These are phyloP conservation scores for Dittrichia graveolens DNA, from an alignment of 129 eudicot species.

Conservation along the genomic window DNA sequence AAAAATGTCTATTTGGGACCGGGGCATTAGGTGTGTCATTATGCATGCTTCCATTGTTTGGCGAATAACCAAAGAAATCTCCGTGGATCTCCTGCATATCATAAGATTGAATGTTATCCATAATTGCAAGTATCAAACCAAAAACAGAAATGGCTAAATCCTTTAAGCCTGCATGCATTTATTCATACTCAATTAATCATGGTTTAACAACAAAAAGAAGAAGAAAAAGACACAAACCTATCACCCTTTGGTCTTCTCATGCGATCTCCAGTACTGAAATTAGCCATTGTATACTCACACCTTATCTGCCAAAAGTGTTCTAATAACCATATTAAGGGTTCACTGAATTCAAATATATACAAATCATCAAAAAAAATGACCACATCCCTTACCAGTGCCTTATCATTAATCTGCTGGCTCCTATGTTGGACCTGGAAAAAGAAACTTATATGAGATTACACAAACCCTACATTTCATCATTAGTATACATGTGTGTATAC, in stretches of 20 bases:
- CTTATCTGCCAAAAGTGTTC: constrained; percentile 55
- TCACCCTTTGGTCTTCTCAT: constrained; percentile 94
- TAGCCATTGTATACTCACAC: constrained; percentile 96
- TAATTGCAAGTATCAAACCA: background rate
- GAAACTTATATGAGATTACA: background rate
- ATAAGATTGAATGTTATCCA: constrained; percentile 18
- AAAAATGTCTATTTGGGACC: constrained; percentile 90
- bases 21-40: constrained; percentile 81
- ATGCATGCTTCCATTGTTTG: constrained; percentile 97
- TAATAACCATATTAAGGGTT: background rate
- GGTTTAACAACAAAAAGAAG: background rate
- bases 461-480: background rate
- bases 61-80: constrained; percentile 90
- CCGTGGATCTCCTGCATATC: constrained; percentile 80
- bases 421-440: constrained; percentile 70
- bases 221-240: constrained; percentile 43
- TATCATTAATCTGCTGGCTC: constrained; percentile 68
- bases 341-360: background rate
- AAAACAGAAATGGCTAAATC: background rate
- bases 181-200: background rate
- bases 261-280: constrained; percentile 98
- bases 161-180: background rate
- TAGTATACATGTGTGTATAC: no score
- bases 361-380: background rate
- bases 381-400: constrained; percentile 71